Conservation (phyloP, 345 rosid genomes). For the Reutealis trisperma region DNA sequence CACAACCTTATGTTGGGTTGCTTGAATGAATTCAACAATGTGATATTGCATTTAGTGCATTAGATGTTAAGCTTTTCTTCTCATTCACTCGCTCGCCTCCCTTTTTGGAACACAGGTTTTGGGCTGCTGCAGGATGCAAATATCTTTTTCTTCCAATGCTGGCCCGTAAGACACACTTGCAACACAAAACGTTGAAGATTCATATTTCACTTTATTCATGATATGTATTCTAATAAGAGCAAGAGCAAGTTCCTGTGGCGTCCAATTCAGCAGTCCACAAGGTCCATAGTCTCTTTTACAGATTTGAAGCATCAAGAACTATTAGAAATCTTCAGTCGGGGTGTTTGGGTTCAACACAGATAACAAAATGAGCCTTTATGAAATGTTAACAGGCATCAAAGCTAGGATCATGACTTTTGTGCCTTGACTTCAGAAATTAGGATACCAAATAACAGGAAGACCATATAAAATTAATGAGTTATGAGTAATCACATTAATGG, state of each 20-base stretch:
- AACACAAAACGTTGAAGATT: too few species aligned
- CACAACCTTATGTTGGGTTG: not conserved
- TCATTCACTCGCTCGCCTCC: too few species aligned
- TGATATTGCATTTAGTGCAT: not conserved
- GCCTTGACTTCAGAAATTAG: not conserved
- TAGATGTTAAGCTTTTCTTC: not conserved
- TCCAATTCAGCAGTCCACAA: not conserved
- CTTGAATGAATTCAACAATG: not conserved
- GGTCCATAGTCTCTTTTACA: not conserved
- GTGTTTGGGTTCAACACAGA: not conserved
- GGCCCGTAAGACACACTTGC: not conserved
- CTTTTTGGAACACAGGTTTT: not conserved
- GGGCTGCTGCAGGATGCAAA: not conserved
- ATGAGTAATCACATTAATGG: too few species aligned
- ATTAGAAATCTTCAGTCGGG: not conserved
- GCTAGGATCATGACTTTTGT: not conserved
- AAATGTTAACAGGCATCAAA: not conserved
- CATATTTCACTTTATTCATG: not conserved
- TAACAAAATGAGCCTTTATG: not conserved
- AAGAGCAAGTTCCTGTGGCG: not conserved
- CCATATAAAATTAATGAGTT: too few species aligned
- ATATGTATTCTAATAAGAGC: not conserved
- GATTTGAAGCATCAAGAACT: not conserved
- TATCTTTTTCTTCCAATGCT: not conserved
- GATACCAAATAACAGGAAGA: not conserved